These are phyloP conservation scores for Dipodascus albidus DNA, from an alignment of 805 yeast species.

Conservation along the genomic window DNA sequence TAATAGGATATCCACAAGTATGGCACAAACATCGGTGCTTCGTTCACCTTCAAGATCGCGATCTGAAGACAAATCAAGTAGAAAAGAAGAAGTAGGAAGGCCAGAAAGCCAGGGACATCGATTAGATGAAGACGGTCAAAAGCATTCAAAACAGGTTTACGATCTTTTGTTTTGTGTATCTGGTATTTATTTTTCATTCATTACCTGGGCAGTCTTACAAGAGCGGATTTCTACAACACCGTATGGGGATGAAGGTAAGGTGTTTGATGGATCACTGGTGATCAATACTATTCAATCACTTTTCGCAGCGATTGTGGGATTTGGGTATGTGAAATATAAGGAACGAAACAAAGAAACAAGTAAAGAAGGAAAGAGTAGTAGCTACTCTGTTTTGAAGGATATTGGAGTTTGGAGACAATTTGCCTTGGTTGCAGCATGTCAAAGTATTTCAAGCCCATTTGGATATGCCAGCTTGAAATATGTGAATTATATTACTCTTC, in stretches of 20 bases:
- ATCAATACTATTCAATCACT: conserved; percentile 64
- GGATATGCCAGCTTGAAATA: conserved; percentile 69
- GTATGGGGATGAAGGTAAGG: conserved; percentile 44
- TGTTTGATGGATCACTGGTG: conserved; percentile 69
- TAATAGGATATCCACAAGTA: no score
- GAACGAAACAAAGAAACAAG: conserved; percentile 17
- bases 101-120: conserved; percentile 23
- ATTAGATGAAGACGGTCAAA: not conserved
- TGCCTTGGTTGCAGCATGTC: conserved; percentile 52
- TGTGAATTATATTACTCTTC: conserved; percentile 74
- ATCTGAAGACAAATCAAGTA: no score
- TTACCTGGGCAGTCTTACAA: conserved; percentile 87
- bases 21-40: not conserved
- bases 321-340: conserved; percentile 35
- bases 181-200: conserved; percentile 79
- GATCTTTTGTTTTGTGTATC: conserved; percentile 24
- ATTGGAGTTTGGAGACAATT: conserved; percentile 28
- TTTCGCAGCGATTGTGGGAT: conserved; percentile 62
- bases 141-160: not conserved
- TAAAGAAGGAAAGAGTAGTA: conserved; percentile 1
- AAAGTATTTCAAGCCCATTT: conserved; percentile 72
- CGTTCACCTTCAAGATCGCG: not conserved
- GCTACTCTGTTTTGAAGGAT: conserved; percentile 20
- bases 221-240: conserved; percentile 74
- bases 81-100: not conserved